phyloP scores from a whole-genome alignment of 2,329 filamentous ascomycete genomes.

The Periconia macrospinosa region DNA sequence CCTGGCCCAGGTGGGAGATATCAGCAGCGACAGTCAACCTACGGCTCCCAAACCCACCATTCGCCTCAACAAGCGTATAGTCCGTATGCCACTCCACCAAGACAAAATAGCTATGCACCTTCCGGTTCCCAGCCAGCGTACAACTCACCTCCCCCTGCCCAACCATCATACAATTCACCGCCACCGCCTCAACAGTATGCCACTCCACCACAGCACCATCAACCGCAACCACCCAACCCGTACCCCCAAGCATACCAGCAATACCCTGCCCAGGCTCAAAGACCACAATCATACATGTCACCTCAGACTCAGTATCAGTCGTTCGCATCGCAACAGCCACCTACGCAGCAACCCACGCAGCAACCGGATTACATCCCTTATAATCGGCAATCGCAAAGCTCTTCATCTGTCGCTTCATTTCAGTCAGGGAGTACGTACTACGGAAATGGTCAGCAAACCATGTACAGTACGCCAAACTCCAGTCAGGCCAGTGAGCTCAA shows the following conservation, averaged over 20 bases:
- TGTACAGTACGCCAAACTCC: conserved; percentile 8
- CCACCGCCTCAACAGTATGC: background rate
- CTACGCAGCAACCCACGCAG: background rate
- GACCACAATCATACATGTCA: background rate
- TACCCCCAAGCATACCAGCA: background rate
- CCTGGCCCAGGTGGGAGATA: conserved; percentile 9
- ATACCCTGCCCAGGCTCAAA: background rate
- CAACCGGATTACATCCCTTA: conserved; percentile 2
- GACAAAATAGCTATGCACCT: background rate
- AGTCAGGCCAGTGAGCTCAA: conserved; percentile 2
- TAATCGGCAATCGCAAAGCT: conserved; percentile 1
- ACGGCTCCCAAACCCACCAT: conserved; percentile 1
- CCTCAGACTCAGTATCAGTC: conserved; percentile 3
- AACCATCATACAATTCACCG: background rate
- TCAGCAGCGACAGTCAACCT: conserved; percentile 7
- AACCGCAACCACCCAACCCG: background rate
- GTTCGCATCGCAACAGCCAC: background rate
- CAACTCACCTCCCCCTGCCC: background rate
- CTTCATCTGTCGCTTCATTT: conserved; percentile 10
- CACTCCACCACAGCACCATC: background rate
- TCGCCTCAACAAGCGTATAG: conserved; percentile 3
- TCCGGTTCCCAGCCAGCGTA: background rate
- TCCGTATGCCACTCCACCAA: conserved; percentile 7
- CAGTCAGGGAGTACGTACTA: conserved; percentile 6
- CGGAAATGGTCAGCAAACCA: background rate